These are phyloP conservation scores for Ascocoryne sarcoides DNA, from an alignment of 2,329 filamentous ascomycete genomes.

Conservation along the genomic window DNA sequence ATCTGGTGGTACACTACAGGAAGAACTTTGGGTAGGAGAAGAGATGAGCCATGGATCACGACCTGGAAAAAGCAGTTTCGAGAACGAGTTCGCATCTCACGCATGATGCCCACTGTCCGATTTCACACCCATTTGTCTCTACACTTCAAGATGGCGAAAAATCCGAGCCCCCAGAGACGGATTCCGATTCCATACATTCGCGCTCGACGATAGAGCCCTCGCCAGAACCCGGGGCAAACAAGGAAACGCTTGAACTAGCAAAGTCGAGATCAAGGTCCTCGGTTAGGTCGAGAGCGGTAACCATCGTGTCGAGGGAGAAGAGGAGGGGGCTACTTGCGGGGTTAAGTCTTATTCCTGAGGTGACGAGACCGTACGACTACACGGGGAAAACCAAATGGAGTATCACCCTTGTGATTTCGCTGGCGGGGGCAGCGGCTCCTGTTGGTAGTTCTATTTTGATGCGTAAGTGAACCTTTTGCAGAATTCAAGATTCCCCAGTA, in stretches of 20 bases:
- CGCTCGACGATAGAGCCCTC: conserved; percentile 12
- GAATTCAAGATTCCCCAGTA: neutral
- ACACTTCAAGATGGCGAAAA: conserved; percentile 11
- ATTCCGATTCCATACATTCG: conserved; percentile 12
- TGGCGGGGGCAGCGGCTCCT: conserved; percentile 69
- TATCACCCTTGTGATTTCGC: conserved; percentile 67
- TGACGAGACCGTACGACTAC: conserved; percentile 69
- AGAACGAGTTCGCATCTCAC: conserved; percentile 5
- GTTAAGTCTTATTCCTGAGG: conserved; percentile 67
- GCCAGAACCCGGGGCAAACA: conserved; percentile 2
- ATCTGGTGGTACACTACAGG: neutral
- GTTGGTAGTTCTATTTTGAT: conserved; percentile 81
- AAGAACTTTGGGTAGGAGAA: neutral
- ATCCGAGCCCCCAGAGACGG: conserved; percentile 2
- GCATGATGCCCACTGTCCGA: conserved; percentile 13
- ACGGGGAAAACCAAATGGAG: conserved; percentile 70
- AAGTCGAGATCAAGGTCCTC: conserved; percentile 32
- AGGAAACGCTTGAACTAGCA: conserved; percentile 5
- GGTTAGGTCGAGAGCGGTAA: conserved; percentile 30
- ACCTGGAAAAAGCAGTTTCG: conserved; percentile 13
- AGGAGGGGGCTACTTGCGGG: conserved; percentile 66
- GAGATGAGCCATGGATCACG: neutral
- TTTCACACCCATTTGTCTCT: conserved; percentile 14
- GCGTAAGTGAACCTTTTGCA: conserved; percentile 42
- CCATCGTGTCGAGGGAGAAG: conserved; percentile 37